phyloP scores from a whole-genome alignment of 1,139 yeast species.

The Pichia sp. region DNA sequence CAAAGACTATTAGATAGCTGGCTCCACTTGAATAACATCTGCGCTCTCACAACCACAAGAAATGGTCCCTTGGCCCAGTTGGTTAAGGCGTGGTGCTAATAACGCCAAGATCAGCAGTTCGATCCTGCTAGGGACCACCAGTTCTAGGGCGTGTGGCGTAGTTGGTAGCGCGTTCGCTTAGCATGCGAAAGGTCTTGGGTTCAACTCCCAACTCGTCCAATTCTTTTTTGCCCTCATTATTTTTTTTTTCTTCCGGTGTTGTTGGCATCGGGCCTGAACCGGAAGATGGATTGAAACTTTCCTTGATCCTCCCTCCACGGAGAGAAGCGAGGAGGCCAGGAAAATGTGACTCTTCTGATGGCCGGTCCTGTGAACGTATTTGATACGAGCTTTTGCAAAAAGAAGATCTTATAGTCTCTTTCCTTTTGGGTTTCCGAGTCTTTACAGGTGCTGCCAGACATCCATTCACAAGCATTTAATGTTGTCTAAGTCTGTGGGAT shows the following conservation, averaged over 20 bases:
- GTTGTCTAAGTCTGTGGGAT: constrained; percentile 12
- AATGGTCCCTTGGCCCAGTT: constrained; percentile 82
- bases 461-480: not conserved
- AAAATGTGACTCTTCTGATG: too few relatives aligned
- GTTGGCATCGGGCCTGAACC: constrained; percentile 8
- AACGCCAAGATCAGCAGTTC: constrained; percentile 44
- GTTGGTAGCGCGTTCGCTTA: constrained; percentile 69
- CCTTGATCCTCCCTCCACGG: not conserved
- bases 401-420: not conserved
- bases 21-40: too few relatives aligned
- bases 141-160: constrained; percentile 59
- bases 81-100: constrained; percentile 90
- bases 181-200: constrained; percentile 65
- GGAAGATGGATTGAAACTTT: not conserved
- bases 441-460: too few relatives aligned
- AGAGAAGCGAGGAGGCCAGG: not conserved
- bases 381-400: not conserved
- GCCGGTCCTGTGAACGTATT: too few relatives aligned
- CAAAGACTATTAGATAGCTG: too few relatives aligned
- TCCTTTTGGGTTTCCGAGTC: too few relatives aligned
- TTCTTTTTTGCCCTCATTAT: not conserved
- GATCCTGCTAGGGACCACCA: constrained; percentile 79
- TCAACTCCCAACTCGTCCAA: constrained; percentile 43
- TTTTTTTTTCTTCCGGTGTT: not conserved
- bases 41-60: too few relatives aligned